phyloP scores from a whole-genome alignment of 345 rosid species.

The Dimocarpus longan region DNA sequence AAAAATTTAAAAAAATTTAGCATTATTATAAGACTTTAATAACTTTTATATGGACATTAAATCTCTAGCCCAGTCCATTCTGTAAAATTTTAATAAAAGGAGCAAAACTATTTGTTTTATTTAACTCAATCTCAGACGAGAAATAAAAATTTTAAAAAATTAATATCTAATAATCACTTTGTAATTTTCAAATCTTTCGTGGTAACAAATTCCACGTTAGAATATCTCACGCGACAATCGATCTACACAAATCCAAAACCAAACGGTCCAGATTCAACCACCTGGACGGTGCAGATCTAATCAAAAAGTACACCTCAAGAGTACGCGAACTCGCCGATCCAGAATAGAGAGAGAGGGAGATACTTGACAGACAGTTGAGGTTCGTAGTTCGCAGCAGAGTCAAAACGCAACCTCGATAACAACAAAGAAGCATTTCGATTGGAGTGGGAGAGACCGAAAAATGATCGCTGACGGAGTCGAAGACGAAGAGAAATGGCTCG shows the following conservation, averaged over 20 bases:
- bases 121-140: too few species aligned
- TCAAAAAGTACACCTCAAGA: conserved; percentile 8
- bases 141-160: too few species aligned
- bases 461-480: conserved; percentile 92
- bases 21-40: too few species aligned
- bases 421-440: conserved; percentile 7
- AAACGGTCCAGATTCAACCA: not conserved
- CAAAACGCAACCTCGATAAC: conserved; percentile 38
- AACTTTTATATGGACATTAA: too few species aligned
- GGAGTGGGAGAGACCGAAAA: conserved; percentile 27
- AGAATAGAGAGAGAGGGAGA: not conserved
- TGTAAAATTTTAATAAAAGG: too few species aligned
- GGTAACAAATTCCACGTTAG: not conserved
- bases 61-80: too few species aligned
- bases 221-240: not conserved
- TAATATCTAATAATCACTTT: too few species aligned
- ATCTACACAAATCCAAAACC: not conserved
- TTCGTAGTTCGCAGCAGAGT: conserved; percentile 19
- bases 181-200: too few species aligned
- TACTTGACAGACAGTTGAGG: conserved; percentile 36
- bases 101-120: too few species aligned
- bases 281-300: conserved; percentile 7
- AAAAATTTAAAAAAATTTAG: too few species aligned
- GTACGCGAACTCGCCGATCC: conserved; percentile 27
- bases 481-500: conserved; percentile 97